phyloP scores from a whole-genome alignment of 2,329 filamentous ascomycete species.

The Bipolaris oryzae region DNA sequence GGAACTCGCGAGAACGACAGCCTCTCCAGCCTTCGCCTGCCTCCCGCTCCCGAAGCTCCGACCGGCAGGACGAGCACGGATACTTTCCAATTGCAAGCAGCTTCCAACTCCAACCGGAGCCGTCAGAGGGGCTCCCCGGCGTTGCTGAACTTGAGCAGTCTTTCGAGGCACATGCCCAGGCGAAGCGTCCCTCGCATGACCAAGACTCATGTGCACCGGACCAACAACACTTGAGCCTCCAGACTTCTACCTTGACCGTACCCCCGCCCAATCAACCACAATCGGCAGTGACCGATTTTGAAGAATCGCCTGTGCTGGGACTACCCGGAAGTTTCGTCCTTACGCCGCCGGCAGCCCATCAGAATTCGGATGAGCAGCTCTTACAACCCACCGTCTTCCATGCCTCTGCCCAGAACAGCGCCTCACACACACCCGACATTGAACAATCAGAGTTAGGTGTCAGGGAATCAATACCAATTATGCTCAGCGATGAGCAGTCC shows the following conservation, averaged over 20 bases:
- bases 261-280: conserved; percentile 38
- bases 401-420: conserved; percentile 17
- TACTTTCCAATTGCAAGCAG: conserved; percentile 31
- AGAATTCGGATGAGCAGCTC: conserved; percentile 29
- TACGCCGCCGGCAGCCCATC: conserved; percentile 35
- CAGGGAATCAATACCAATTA: conserved; percentile 62
- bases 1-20: conserved; percentile 44
- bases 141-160: conserved; percentile 9
- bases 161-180: conserved; percentile 8
- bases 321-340: conserved; percentile 66
- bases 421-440: conserved; percentile 21
- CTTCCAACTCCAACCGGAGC: conserved; percentile 21
- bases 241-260: conserved; percentile 34
- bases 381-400: conserved; percentile 40
- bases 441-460: conserved; percentile 57
- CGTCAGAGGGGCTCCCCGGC: conserved; percentile 1
- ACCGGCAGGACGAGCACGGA: conserved; percentile 29
- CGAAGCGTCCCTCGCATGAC: conserved; percentile 15
- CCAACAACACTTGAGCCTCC: conserved; percentile 34
- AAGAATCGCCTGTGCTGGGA: conserved; percentile 70
- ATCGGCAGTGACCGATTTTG: conserved; percentile 52
- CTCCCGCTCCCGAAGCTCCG: conserved; percentile 26
- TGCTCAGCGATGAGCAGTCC: conserved; percentile 53
- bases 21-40: conserved; percentile 34
- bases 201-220: conserved; percentile 12